Percentiles rank a stretch among this genome's conserved stretches.
Evolutionary conservation across 345 rosid species (phyloP).

Genomic region (Eucalyptus guilfoylei): DNA sequence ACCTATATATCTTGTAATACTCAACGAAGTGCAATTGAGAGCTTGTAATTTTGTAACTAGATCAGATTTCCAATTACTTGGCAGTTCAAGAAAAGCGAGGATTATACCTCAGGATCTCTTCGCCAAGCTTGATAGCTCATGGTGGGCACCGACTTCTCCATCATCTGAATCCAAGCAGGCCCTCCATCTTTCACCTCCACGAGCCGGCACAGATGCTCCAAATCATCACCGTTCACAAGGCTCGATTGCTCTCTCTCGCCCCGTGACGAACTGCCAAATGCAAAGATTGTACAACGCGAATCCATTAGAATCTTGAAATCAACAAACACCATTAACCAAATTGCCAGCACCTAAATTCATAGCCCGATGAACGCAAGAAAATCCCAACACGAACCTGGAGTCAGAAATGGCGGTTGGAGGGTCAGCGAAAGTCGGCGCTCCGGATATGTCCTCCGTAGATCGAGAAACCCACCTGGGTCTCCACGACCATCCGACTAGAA

Average conservation of each 20-base stretch:
- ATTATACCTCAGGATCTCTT: conserved; percentile 66
- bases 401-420: conserved; percentile 11
- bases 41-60: neutral
- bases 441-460: neutral
- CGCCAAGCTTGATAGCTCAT: conserved; percentile 93
- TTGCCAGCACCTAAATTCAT: neutral
- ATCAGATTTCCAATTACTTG: neutral
- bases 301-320: neutral
- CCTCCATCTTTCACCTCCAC: conserved; percentile 93
- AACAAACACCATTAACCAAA: neutral
- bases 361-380: neutral
- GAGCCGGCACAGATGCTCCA: conserved; percentile 52
- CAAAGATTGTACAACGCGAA: neutral
- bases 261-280: conserved; percentile 23
- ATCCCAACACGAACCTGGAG: conserved; percentile 24
- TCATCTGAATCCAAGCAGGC: conserved; percentile 94
- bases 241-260: conserved; percentile 11
- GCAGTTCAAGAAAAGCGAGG: neutral
- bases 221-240: conserved; percentile 50
- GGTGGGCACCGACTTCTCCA: conserved; percentile 69
- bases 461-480: conserved; percentile 42
- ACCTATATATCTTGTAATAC: neutral
- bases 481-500: conserved; percentile 95
- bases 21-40: neutral
- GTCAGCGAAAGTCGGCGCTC: neutral